Conservation (phyloP, 116 monocot genomes). For the Posidonia oceanica region DNA sequence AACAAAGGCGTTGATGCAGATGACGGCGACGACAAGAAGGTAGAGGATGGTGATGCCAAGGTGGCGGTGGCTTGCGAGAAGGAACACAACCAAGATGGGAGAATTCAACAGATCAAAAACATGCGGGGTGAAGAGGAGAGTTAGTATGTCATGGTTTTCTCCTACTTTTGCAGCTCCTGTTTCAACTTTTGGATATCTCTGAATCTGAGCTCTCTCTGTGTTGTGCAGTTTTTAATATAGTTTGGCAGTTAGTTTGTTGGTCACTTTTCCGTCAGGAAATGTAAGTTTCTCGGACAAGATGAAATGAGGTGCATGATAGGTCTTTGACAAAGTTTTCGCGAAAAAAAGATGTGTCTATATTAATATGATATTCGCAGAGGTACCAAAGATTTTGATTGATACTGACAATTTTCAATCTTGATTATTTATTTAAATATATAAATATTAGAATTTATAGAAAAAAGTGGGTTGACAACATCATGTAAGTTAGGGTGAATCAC, state of each 20-base stretch:
- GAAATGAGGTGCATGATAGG: background rate
- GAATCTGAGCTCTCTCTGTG: background rate
- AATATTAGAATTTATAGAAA: no score
- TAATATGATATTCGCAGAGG: no score
- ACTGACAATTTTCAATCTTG: no score
- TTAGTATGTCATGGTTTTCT: background rate
- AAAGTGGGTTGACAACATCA: no score
- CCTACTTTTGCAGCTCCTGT: no score
- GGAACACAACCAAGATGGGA: background rate
- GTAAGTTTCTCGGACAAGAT: background rate
- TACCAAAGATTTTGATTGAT: no score
- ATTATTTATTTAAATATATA: no score
- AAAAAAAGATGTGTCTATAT: no score
- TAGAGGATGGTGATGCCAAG: background rate
- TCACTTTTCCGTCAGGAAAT: background rate
- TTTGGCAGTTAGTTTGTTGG: background rate
- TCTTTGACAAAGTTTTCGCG: no score
- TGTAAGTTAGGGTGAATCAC: no score
- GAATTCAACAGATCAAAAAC: background rate
- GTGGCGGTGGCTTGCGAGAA: background rate
- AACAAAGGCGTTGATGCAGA: background rate
- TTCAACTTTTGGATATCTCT: no score
- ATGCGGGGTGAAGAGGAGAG: background rate
- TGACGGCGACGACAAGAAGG: background rate
- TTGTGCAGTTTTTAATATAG: background rate